A percentile compares a stretch with the other conserved stretches of the same genome.
Evolutionary conservation across 2,329 filamentous ascomycete species (phyloP).

Genomic region (Raffaelea albimanens): DNA sequence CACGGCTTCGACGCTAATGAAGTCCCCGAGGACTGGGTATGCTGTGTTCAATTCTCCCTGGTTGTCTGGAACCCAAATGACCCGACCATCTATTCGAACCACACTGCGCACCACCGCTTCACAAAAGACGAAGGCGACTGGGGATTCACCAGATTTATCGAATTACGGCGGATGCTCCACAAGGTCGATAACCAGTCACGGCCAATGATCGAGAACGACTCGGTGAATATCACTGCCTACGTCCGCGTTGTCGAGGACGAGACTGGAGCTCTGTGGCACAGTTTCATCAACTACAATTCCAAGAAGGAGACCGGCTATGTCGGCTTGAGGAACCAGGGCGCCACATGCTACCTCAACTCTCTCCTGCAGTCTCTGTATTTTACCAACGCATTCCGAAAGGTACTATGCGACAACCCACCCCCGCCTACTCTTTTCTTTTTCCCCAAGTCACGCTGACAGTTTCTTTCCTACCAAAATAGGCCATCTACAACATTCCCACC

Average conservation of each 20-base stretch:
- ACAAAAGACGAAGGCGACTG: constrained; percentile 95
- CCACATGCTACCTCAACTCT: constrained; percentile 82
- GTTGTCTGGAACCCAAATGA: constrained; percentile 93
- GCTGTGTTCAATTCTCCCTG: constrained; percentile 89
- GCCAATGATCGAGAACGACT: constrained; percentile 68
- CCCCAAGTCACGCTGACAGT: neutral
- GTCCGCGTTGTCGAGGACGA: constrained; percentile 77
- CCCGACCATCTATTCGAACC: constrained; percentile 72
- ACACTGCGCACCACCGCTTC: constrained; percentile 87
- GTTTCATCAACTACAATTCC: constrained; percentile 92
- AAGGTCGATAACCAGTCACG: constrained; percentile 55
- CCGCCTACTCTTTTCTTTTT: neutral
- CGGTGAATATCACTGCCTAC: constrained; percentile 73
- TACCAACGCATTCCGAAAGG: constrained; percentile 89
- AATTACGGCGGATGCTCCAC: constrained; percentile 77
- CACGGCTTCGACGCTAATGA: constrained; percentile 73
- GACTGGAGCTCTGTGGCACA: constrained; percentile 84
- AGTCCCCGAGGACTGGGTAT: constrained; percentile 88
- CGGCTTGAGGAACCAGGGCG: constrained; percentile 91
- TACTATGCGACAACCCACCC: too few relatives aligned
- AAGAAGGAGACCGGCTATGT: constrained; percentile 98
- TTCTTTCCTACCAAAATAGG: constrained; percentile 35
- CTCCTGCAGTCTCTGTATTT: constrained; percentile 78
- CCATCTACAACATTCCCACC: constrained; percentile 95
- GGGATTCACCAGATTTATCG: constrained; percentile 96